Evolutionary conservation across 192 early-diverging fungal genomes (phyloP).

Genomic region (Umbelopsis isabellina): DNA sequence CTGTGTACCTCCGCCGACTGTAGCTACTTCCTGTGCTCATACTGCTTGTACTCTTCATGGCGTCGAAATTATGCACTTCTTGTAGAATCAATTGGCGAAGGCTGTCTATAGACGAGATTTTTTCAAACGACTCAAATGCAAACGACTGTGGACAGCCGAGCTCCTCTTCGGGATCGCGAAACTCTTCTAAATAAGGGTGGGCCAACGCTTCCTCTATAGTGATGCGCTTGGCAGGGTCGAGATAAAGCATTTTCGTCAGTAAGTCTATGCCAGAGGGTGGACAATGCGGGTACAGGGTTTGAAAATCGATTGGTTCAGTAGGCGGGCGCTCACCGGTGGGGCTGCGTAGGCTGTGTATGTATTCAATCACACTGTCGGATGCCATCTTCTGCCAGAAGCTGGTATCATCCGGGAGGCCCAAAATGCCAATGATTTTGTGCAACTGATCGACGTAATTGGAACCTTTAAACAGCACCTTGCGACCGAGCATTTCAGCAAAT

Average conservation of each 20-base stretch:
- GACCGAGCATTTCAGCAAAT: constrained; percentile 87
- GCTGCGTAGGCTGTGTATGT: constrained; percentile 43
- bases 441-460: constrained; percentile 92
- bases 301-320: constrained; percentile 33
- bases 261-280: constrained; percentile 67
- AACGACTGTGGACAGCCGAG: constrained; percentile 23
- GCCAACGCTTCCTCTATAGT: constrained; percentile 87
- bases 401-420: constrained; percentile 81
- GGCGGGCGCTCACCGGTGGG: constrained; percentile 49
- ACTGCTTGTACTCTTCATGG: neutral
- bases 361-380: constrained; percentile 32
- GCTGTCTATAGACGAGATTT: constrained; percentile 22
- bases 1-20: constrained; percentile 31
- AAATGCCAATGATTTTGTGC: constrained; percentile 84
- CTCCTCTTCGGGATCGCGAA: constrained; percentile 50
- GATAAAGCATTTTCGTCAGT: constrained; percentile 82
- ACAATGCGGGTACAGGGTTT: constrained; percentile 24
- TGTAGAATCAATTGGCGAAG: constrained; percentile 35
- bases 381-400: constrained; percentile 35
- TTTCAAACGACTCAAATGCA: constrained; percentile 41
- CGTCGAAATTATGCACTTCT: constrained; percentile 26
- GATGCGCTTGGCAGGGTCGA: constrained; percentile 87
- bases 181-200: constrained; percentile 87
- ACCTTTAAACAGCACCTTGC: constrained; percentile 85
- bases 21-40: constrained; percentile 13